Evolutionary conservation across 768 basidiomycete genomes (phyloP).

Genomic region (Hericium erinaceus): DNA sequence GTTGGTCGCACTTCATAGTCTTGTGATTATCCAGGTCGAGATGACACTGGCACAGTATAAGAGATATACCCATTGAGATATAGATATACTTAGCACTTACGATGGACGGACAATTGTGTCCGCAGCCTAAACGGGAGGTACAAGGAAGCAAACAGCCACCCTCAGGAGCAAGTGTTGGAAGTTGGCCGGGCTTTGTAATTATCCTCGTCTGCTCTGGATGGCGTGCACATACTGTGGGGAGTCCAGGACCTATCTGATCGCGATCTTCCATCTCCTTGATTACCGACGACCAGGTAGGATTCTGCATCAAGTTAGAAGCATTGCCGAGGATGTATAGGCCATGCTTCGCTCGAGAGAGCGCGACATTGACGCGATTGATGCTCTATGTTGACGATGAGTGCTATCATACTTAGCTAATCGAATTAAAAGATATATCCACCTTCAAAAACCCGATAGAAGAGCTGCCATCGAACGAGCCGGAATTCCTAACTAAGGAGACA

Average conservation of each 20-base stretch:
- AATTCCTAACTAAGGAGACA: slow-evolving; percentile 65
- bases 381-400: slow-evolving; percentile 15
- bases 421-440: slow-evolving; percentile 26
- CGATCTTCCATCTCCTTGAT: slow-evolving; percentile 45
- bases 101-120: slow-evolving; percentile 22
- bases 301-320: slow-evolving; percentile 41
- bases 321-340: slow-evolving; percentile 72
- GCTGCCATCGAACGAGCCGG: slow-evolving; percentile 36
- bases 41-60: slow-evolving; percentile 12
- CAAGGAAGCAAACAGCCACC: slow-evolving; percentile 25
- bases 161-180: slow-evolving; percentile 9
- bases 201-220: background rate
- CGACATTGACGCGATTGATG: slow-evolving; percentile 36
- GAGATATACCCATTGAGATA: background rate
- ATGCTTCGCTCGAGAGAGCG: slow-evolving; percentile 64
- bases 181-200: slow-evolving; percentile 8
- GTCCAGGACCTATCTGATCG: slow-evolving; percentile 17
- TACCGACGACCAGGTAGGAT: slow-evolving; percentile 48
- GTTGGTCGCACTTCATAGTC: slow-evolving; percentile 15
- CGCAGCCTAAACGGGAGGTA: slow-evolving; percentile 19
- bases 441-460: slow-evolving; percentile 62
- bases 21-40: slow-evolving; percentile 15
- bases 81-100: slow-evolving; percentile 5
- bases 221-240: slow-evolving; percentile 11
- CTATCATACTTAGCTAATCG: background rate